Conservation (phyloP, 805 yeast genomes). For the Ogataea methanolica region DNA sequence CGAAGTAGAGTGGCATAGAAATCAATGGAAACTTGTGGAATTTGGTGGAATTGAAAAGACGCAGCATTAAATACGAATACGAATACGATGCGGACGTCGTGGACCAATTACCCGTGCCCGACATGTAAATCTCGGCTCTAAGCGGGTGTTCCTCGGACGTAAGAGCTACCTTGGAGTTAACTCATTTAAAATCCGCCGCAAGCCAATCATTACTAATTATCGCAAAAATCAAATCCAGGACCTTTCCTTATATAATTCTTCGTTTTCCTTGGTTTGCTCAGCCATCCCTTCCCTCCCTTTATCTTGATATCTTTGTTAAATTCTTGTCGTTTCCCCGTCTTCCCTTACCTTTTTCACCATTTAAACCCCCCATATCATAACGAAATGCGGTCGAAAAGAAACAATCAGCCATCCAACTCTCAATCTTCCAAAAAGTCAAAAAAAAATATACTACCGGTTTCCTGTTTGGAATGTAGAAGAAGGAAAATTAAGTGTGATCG, state of each 20-base stretch:
- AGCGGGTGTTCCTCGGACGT: background rate
- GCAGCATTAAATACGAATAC: no score
- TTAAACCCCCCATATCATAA: background rate
- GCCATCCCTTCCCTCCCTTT: background rate
- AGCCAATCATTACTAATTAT: background rate
- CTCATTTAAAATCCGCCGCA: background rate
- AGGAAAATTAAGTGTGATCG: conserved; percentile 33
- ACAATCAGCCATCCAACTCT: background rate
- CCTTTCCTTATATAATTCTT: background rate
- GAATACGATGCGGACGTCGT: no score
- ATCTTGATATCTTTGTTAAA: background rate
- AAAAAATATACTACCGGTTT: conserved; percentile 22
- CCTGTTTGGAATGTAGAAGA: conserved; percentile 31
- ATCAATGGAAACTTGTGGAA: no score
- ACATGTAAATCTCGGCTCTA: no score
- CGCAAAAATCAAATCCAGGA: no score
- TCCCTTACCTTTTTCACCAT: no score
- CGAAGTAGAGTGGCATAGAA: no score
- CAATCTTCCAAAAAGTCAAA: background rate
- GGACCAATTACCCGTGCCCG: no score
- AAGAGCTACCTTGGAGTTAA: background rate
- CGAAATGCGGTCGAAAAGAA: background rate
- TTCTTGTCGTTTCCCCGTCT: background rate
- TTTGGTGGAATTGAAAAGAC: no score
- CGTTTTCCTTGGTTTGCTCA: background rate